Percentiles rank a stretch among this genome's conserved stretches.
Conservation (phyloP, 139 green algal genomes). For the Diplosphaera chodatii region DNA sequence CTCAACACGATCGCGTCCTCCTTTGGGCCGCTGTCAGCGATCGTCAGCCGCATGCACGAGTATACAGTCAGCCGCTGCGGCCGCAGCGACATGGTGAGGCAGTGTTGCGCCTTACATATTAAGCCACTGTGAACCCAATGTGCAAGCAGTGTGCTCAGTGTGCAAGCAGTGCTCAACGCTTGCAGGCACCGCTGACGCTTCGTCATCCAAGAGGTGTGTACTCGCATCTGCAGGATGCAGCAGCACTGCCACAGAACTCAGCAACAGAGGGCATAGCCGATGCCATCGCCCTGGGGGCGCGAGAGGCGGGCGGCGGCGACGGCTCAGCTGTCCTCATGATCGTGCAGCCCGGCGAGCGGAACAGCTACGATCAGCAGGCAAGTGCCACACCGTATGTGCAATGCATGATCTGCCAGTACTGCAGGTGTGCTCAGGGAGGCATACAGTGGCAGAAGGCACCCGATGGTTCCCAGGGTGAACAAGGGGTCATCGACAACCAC, state of each 20-base stretch:
- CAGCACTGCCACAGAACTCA: slow-evolving; percentile 62
- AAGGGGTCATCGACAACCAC: too few species aligned
- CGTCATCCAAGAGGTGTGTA: too few species aligned
- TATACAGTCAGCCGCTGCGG: slow-evolving; percentile 37
- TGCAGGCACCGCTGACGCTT: not conserved
- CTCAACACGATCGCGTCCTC: slow-evolving; percentile 96
- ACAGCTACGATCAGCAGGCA: slow-evolving; percentile 88
- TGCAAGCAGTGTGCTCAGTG: too few species aligned
- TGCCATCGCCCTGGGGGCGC: slow-evolving; percentile 48
- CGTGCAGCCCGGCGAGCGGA: slow-evolving; percentile 87
- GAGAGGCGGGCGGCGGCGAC: slow-evolving; percentile 16
- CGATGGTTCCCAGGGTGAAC: too few species aligned
- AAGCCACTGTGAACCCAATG: too few species aligned
- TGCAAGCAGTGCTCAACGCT: not conserved
- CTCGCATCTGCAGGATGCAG: slow-evolving; percentile 13
- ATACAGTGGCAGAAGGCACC: too few species aligned
- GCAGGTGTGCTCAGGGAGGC: too few species aligned
- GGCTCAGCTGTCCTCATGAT: slow-evolving; percentile 77
- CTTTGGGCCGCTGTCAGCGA: slow-evolving; percentile 79
- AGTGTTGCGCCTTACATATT: too few species aligned
- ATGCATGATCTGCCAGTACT: too few species aligned
- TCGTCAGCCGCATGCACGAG: slow-evolving; percentile 62
- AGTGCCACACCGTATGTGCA: not conserved
- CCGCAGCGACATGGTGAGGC: not conserved
- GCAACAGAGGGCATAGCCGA: slow-evolving; percentile 46